Evolutionary conservation across 805 yeast genomes (phyloP).

Genomic region (Kazachstania psychrophila): DNA sequence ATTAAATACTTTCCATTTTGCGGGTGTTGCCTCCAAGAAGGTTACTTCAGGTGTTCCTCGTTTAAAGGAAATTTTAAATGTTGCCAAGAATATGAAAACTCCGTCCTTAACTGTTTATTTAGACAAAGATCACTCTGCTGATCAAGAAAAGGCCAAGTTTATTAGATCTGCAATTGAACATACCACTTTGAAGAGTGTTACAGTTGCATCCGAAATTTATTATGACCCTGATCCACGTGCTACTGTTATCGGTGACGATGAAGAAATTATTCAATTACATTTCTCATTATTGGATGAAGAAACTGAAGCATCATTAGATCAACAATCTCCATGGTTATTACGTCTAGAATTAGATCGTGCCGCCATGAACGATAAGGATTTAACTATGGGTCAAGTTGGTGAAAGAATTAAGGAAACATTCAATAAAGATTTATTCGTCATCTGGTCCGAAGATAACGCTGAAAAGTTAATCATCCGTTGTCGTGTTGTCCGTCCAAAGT

Average conservation of each 20-base stretch:
- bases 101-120: slow-evolving; percentile 97
- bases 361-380: slow-evolving; percentile 94
- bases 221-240: slow-evolving; percentile 97
- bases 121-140: slow-evolving; percentile 67
- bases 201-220: slow-evolving; percentile 93
- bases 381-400: slow-evolving; percentile 97
- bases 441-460: slow-evolving; percentile 99
- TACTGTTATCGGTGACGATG: slow-evolving; percentile 94
- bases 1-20: slow-evolving; percentile 93
- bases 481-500: slow-evolving; percentile 93
- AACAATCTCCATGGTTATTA: slow-evolving; percentile 95
- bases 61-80: slow-evolving; percentile 93
- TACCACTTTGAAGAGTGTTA: slow-evolving; percentile 86
- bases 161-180: slow-evolving; percentile 97
- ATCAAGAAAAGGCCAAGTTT: slow-evolving; percentile 88
- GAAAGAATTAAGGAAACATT: slow-evolving; percentile 87
- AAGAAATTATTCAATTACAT: slow-evolving; percentile 93
- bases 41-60: slow-evolving; percentile 97
- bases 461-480: slow-evolving; percentile 95
- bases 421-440: slow-evolving; percentile 90
- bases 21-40: slow-evolving; percentile 94
- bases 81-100: slow-evolving; percentile 97
- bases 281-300: slow-evolving; percentile 97
- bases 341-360: slow-evolving; percentile 97
- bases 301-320: slow-evolving; percentile 85